Evolutionary conservation across 768 basidiomycete genomes (phyloP), one percentile per base, ranked within the genome.

Genomic region (Pisolithus marmoratus): DNA sequence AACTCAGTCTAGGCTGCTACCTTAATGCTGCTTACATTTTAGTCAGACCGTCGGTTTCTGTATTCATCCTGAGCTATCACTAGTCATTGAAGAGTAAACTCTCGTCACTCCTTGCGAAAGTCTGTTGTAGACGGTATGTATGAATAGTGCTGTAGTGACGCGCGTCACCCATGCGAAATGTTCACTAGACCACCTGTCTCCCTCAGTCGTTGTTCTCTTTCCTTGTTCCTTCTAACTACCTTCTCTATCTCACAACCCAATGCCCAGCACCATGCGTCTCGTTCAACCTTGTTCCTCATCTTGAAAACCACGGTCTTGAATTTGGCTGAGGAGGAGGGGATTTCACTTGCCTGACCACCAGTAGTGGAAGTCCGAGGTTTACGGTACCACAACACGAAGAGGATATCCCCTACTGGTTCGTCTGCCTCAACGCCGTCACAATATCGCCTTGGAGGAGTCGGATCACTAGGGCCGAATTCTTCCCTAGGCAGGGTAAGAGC

Each of bases 181-280:
- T 72, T 65, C 41, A 78, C 63, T 54, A 90, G 62, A 50, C 74
- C 76, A 8, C 91, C 92, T 9, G 74, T 74, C 49, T 83, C 79
- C 63, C 87, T 76, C 60, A 90, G 65, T 58, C 67, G 77, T 38
- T 74, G 75, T 65, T 94, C 93, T 57, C 90, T 73, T 19, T 77
- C 79, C 54, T 63, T 71, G 60, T 83, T 81, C 8, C 70, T 69
- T 61, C 90, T 74, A 37, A 81, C 81, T 14, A 87, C 70, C 64
- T 83, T 84, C 69, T 97, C 93, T 55, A 96, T 92, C 71, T 95
- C 92, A 42, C 80, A 80, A 54, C 90, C 93, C 58, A 98, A 70
- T 1, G 90, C 91, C 87, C 90, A 96, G 59, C 92, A 92, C 94
- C 94, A 97, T 26, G 85, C 78, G 66, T 98, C 94, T 26, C 94